Evolutionary conservation across 495 filamentous ascomycete genomes (phyloP), one percentile per base, ranked within the genome.

Genomic region (Aspergillus affinis): DNA sequence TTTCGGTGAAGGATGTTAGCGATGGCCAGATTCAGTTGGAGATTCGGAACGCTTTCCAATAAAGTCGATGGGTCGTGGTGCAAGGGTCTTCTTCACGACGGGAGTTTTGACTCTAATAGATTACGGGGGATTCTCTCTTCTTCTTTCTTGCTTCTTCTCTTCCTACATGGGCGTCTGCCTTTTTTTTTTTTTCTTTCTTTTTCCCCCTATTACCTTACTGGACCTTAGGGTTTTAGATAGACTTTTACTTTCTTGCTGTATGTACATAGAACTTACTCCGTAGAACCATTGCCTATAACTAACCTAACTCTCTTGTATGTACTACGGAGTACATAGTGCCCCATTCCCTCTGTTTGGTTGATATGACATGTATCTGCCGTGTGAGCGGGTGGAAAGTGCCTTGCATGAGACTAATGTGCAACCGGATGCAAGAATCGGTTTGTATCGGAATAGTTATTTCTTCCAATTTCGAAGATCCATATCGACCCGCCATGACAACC

Each of bases 21-120:
- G 72, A 73, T 64, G 83, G 85, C 13, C 78, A 75, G 57, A 69
- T 90, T 58, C 77, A 81, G 68, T 70, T 90, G 68, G 77, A 81
- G 61, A 74, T 82, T 57, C 67, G 66, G 55, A 75, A 80, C 68
- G 75, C 76, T 3, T 75, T 75, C 48, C 76, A 77, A 67, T 77
- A 69, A 60, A 51, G 51, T 57, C 41, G 44, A 50, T 15, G 20
- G 12, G 23, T n/a, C n/a, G 55, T 47, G 26, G 23, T 51, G 19
- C 29, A 49, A 44, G 49, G 30, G 55, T 36, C 45, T 50, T 26
- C 45, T 50, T 20, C 29, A 27, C 17, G 50, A 13, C 21, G 27
- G 27, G 50, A 52, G 20, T n/a, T n/a, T 29, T 26, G 21, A n/a
- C 27, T 26, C 23, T 17, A n/a, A n/a, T 52, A 15, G 19, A n/a